A percentile compares a stretch with the other conserved stretches of the same genome.
Evolutionary conservation across 805 yeast genomes (phyloP).

Genomic region (Candida yuanshanica): DNA sequence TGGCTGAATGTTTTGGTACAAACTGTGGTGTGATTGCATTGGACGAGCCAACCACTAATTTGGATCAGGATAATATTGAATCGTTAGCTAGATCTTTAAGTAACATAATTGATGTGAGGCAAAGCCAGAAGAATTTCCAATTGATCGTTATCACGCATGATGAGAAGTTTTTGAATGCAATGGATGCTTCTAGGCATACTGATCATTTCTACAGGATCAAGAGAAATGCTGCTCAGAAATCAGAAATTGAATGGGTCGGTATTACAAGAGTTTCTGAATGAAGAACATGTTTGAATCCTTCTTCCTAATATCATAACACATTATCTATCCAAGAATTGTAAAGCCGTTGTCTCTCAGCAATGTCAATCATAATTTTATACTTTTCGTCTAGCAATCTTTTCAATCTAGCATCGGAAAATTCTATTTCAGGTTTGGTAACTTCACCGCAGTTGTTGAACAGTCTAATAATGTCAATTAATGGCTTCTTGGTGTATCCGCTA

Average conservation of each 20-base stretch:
- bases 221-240: conserved; percentile 76
- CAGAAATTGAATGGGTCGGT: conserved; percentile 60
- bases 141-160: conserved; percentile 95
- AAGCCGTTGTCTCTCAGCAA: conserved; percentile 30
- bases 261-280: conserved; percentile 32
- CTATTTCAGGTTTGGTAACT: background rate
- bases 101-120: conserved; percentile 67
- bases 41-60: conserved; percentile 96
- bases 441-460: conserved; percentile 6
- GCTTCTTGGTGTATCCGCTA: conserved; percentile 7
- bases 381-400: conserved; percentile 19
- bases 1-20: conserved; percentile 92
- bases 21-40: conserved; percentile 94
- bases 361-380: conserved; percentile 26
- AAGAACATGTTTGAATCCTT: background rate
- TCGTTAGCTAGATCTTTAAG: conserved; percentile 78
- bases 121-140: conserved; percentile 82
- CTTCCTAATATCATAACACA: background rate
- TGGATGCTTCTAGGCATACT: conserved; percentile 80
- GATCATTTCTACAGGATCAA: conserved; percentile 81
- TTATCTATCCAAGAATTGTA: conserved; percentile 24
- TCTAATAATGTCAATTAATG: conserved; percentile 11
- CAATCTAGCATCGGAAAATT: conserved; percentile 4
- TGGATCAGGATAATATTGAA: conserved; percentile 85
- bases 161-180: conserved; percentile 78